Evolutionary conservation across 257 asterid genomes (phyloP), one percentile per base, ranked within the genome.

Genomic region (Nicotiana benthamiana): DNA sequence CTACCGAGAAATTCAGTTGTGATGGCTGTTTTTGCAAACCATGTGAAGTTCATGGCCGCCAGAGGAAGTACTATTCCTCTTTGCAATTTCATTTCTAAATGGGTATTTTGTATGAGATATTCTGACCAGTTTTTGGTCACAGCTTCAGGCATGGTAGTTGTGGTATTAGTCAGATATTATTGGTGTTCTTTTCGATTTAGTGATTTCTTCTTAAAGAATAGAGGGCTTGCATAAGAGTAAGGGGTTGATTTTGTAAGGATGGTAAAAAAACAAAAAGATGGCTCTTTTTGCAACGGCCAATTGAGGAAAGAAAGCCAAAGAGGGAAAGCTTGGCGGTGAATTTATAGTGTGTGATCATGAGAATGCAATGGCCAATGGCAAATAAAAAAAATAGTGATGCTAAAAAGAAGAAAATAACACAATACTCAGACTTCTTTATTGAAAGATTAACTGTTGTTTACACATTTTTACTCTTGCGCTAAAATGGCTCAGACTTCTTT

Each of bases 1-100:
- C 92, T 89, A 32, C 98, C 99, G 0, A 94, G 95, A 81, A 93
- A 95, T 7, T 92, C 95, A 5, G 99, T 92, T 79, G 98, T 92
- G 87, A 91, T 89, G 82, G 90, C 89, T 8, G 85, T 83, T 79
- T 95, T 92, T 17, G 97, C 94, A 68, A 91, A 94, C 97, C 97
- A 93, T 3, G 95, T 88, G 13, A 95, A 83, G 79, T 95, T 92
- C 91, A 91, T 90, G 0, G 89, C 93, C 13, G 81, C 34, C 79
- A 95, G 75, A 0, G 99, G 98, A 30, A 83, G 32, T 5, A 90
- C 80, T 56, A 92, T 89, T 43, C 84, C 82, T 75, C 91, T 77
- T 82, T 95, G 99, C 2, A 84, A 62, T 84, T 87, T 88, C 24
- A 93, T 89, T 88, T 93, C 99, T 1, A 89, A 66, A 16, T 90